Conservation (phyloP, 805 yeast genomes). For the Blastobotrys attinorum region DNA sequence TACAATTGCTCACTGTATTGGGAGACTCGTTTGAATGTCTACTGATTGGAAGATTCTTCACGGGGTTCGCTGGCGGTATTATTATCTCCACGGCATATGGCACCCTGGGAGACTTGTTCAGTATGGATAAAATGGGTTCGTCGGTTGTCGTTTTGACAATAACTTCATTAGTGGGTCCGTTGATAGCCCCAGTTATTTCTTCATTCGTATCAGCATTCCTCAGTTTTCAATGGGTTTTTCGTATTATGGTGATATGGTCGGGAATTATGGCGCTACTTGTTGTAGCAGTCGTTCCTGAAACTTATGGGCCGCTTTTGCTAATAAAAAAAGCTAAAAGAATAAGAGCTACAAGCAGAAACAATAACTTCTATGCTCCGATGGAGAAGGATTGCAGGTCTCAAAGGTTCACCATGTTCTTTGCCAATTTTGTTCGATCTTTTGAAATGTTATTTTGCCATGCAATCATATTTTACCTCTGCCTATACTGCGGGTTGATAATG, state of each 20-base stretch:
- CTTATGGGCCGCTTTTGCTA: conserved; percentile 72
- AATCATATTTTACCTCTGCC: conserved; percentile 46
- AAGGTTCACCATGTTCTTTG: conserved; percentile 7
- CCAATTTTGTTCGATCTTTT: conserved; percentile 21
- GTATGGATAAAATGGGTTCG: conserved; percentile 51
- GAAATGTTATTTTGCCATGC: conserved; percentile 42
- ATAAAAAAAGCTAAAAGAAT: conserved; percentile 55
- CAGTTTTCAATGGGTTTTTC: conserved; percentile 67
- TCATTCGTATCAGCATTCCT: conserved; percentile 52
- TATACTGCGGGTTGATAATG: conserved; percentile 48
- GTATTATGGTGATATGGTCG: conserved; percentile 51
- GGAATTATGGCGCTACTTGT: conserved; percentile 45
- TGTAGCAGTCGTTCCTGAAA: conserved; percentile 51
- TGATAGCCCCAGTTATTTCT: conserved; percentile 57
- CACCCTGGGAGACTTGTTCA: conserved; percentile 71
- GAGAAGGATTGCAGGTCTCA: conserved; percentile 23
- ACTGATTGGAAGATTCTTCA: conserved; percentile 62
- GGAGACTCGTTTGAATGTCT: conserved; percentile 29
- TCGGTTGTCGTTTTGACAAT: conserved; percentile 76
- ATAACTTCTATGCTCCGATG: conserved; percentile 34
- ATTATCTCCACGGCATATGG: conserved; percentile 75
- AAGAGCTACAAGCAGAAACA: conserved; percentile 38
- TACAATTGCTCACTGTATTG: conserved; percentile 46
- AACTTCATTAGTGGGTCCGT: conserved; percentile 76
- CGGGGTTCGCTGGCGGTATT: conserved; percentile 73